A percentile compares a stretch with the other conserved stretches of the same genome.
These are phyloP conservation scores for Aegilops speltoides DNA, from an alignment of 176 grass and related monocot species.

Conservation along the genomic window DNA sequence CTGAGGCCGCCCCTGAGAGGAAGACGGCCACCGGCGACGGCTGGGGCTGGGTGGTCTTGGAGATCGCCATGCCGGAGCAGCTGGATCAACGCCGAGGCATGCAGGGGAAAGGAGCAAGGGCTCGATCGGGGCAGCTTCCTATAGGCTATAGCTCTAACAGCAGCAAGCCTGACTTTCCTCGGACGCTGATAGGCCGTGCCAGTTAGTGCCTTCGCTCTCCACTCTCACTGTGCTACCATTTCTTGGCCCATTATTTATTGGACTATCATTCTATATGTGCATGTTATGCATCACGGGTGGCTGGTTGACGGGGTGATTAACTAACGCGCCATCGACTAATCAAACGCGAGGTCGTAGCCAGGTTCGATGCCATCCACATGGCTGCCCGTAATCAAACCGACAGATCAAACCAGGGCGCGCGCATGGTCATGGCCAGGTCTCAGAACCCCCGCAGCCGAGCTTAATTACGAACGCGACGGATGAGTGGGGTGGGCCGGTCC, in stretches of 20 bases:
- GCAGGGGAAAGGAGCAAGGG: background rate
- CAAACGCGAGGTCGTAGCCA: background rate
- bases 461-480: background rate
- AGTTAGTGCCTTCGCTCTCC: background rate
- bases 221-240: background rate
- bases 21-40: conserved; percentile 25
- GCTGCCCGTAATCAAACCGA: no score
- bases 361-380: background rate
- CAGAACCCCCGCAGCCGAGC: background rate
- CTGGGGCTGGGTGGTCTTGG: conserved; percentile 4
- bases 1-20: conserved; percentile 43
- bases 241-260: background rate
- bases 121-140: no score
- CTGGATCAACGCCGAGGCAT: background rate
- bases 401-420: no score
- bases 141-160: no score
- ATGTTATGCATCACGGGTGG: background rate
- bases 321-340: background rate
- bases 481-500: background rate
- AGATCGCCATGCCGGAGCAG: conserved; percentile 8
- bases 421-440: background rate
- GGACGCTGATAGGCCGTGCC: background rate
- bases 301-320: background rate
- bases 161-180: background rate
- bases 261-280: background rate